Evolutionary conservation across 352 stramenopile species (phyloP).

Genomic region (Globisporangium camurandrum): DNA sequence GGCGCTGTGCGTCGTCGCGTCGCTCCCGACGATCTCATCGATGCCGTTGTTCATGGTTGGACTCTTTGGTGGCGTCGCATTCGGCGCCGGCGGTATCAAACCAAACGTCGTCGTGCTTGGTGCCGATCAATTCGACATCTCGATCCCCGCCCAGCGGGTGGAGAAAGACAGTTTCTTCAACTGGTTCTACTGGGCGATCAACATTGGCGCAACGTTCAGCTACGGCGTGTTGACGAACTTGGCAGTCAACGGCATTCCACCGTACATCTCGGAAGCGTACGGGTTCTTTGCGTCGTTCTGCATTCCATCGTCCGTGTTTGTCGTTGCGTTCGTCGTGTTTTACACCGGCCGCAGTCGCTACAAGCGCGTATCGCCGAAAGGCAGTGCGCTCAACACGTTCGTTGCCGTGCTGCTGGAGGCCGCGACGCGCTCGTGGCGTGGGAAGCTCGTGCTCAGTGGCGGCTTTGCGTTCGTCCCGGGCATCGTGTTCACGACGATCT

Average conservation of each 20-base stretch:
- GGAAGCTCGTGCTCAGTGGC: conserved; percentile 71
- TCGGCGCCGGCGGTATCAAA: conserved; percentile 70
- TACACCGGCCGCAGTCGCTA: conserved; percentile 59
- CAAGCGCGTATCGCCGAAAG: conserved; percentile 61
- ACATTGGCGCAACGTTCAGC: conserved; percentile 87
- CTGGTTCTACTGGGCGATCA: conserved; percentile 93
- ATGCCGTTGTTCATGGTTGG: conserved; percentile 70
- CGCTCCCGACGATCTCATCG: conserved; percentile 45
- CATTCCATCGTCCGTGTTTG: conserved; percentile 77
- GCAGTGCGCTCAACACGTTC: conserved; percentile 67
- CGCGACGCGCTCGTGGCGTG: conserved; percentile 35
- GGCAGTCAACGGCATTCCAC: conserved; percentile 82
- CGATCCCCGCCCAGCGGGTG: conserved; percentile 47
- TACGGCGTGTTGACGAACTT: conserved; percentile 88
- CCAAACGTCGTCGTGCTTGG: conserved; percentile 70
- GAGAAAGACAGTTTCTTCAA: conserved; percentile 91
- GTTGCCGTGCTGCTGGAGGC: conserved; percentile 63
- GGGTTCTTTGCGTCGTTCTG: conserved; percentile 87
- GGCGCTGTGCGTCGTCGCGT: conserved; percentile 59
- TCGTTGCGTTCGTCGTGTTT: conserved; percentile 76
- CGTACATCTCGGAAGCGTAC: conserved; percentile 71
- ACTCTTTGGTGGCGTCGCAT: conserved; percentile 71
- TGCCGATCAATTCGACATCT: conserved; percentile 77
- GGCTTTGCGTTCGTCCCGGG: conserved; percentile 59
- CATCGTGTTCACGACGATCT: conserved; percentile 70